Evolutionary conservation across 192 early-diverging fungal species (phyloP).

Genomic region (Fimicolochytrium jonesii): DNA sequence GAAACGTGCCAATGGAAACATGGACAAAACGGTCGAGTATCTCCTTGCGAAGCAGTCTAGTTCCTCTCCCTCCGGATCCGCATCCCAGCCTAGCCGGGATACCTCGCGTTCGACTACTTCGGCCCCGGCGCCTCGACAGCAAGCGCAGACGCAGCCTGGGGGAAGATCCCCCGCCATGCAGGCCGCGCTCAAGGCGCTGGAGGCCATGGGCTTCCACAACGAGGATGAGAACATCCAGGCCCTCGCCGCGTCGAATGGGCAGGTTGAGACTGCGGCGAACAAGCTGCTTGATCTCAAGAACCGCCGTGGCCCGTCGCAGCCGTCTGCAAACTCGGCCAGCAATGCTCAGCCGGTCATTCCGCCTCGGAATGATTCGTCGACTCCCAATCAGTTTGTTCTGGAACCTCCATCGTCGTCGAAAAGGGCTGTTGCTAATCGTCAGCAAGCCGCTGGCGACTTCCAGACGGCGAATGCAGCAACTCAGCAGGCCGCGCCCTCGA

Average conservation of each 20-base stretch:
- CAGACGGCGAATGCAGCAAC: neutral
- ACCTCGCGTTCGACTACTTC: neutral
- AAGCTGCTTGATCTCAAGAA: conserved; percentile 49
- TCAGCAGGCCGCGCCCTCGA: neutral
- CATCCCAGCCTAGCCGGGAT: neutral
- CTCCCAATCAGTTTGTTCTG: conserved; percentile 7
- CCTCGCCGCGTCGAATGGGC: conserved; percentile 65
- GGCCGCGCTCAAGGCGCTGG: conserved; percentile 41
- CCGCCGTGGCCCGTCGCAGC: neutral
- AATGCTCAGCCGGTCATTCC: neutral
- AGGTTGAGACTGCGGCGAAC: conserved; percentile 69
- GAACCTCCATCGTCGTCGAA: conserved; percentile 4
- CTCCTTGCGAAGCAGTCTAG: conserved; percentile 13
- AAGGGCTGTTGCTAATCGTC: too few species aligned
- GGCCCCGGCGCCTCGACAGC: neutral
- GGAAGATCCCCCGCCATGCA: conserved; percentile 14
- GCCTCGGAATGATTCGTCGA: neutral
- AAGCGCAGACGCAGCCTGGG: conserved; percentile 38
- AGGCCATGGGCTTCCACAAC: conserved; percentile 73
- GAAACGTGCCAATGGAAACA: conserved; percentile 61
- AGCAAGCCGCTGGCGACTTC: neutral
- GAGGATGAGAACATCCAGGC: conserved; percentile 61
- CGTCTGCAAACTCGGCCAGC: neutral
- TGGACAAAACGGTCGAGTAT: conserved; percentile 71
- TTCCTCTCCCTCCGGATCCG: neutral